Conservation (phyloP, 2,329 filamentous ascomycete genomes). For the Ambrosiella xylebori region DNA sequence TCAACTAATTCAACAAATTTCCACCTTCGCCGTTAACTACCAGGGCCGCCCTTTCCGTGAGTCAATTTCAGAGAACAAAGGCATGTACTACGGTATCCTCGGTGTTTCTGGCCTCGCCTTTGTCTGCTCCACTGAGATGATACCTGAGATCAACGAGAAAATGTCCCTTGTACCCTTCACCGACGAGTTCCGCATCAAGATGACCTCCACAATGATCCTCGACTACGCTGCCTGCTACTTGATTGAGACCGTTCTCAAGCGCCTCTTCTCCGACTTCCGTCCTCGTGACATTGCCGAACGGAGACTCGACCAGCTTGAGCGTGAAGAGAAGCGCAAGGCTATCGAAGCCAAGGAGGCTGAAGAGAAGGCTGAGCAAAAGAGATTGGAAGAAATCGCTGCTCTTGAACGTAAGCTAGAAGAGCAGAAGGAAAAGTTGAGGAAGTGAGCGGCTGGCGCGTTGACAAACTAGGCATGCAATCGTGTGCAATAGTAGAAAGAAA, state of each 20-base stretch:
- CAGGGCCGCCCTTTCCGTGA: slow-evolving; percentile 96
- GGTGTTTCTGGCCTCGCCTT: slow-evolving; percentile 83
- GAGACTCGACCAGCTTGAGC: slow-evolving; percentile 67
- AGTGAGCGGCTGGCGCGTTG: slow-evolving; percentile 25
- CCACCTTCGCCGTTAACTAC: slow-evolving; percentile 98
- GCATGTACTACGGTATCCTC: slow-evolving; percentile 95
- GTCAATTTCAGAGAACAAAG: slow-evolving; percentile 82
- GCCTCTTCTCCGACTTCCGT: slow-evolving; percentile 72
- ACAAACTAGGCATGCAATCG: not conserved
- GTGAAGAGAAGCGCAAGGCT: slow-evolving; percentile 35
- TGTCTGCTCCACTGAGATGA: slow-evolving; percentile 82
- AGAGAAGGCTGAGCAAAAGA: slow-evolving; percentile 27
- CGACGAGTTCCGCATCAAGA: slow-evolving; percentile 70
- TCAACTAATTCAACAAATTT: slow-evolving; percentile 96
- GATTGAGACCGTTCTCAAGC: slow-evolving; percentile 76
- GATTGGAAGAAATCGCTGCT: slow-evolving; percentile 37
- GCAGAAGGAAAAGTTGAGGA: slow-evolving; percentile 29
- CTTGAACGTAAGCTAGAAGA: slow-evolving; percentile 42
- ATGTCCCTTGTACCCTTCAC: slow-evolving; percentile 85
- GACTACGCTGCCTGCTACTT: slow-evolving; percentile 78
- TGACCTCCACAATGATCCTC: slow-evolving; percentile 69
- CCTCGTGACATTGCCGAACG: slow-evolving; percentile 86
- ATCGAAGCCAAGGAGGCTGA: slow-evolving; percentile 25
- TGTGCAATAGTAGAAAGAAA: no score
- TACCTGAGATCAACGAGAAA: slow-evolving; percentile 87